Base-by-base conservation (phyloP, 108 stramenopile species). In the Skeletonema tropicum region DNA sequence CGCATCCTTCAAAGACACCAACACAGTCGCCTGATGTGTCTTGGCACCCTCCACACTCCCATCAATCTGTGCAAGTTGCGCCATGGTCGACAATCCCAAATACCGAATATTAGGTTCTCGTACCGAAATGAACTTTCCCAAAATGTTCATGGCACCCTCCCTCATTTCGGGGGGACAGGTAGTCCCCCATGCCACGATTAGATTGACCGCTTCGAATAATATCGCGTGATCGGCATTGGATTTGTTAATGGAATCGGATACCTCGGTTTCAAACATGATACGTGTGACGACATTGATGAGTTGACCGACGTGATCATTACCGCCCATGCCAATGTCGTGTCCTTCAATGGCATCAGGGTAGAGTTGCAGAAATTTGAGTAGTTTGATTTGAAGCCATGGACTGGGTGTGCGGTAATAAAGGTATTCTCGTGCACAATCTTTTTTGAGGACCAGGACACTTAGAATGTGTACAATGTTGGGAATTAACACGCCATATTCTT, bases 81-180 rank as follows among this genome's bases (percentile, higher is more conserved):
- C 92, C 97, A 99, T 97, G 15, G 96, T 95, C 64, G 92, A 83
- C 35, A 99, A 77, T 55, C 97, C 97, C 68, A 99, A 90, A 82
- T 99, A 99, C 19, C 98, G 91, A 83, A 98, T 97, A 75, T 97
- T 97, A 23, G 97, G 92, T 73, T 97, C 98, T 15, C 96, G 86
- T 0, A 98, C 94, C 15, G 90, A 88, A 62, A 99, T 97, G 71
- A 98, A 98, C 70, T 96, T 92, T 31, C 97, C 97, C 26, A 99
- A 87, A 3, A 96, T 87, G 57, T 87, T 86, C 95, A 98, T 93
- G 8, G 96, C 97, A 52, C 90, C 92, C 39, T 97, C 88, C 39
- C 91, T 64, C 52, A 98, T 74, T 41, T 86, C 82, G 9, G 68
- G 62, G 17, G 90, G 94, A 14, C 93, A 90, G 13, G 87, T 66